Conservation (phyloP, 1,284 basidiomycete species). For the Ganoderma leucocontextum region DNA sequence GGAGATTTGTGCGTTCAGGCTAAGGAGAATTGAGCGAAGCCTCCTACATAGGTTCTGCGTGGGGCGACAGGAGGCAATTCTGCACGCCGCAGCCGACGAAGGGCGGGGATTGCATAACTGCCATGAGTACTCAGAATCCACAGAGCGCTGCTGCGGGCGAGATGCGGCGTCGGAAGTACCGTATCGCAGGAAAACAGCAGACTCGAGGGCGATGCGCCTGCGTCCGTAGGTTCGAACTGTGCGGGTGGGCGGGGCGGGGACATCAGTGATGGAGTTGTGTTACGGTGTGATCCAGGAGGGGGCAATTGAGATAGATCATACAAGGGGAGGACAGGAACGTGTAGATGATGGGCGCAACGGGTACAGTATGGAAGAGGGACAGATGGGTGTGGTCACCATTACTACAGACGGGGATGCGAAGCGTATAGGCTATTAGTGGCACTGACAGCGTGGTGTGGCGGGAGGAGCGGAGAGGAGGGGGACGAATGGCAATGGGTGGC, state of each 20-base stretch:
- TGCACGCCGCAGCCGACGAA: constrained; percentile 11
- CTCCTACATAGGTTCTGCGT: constrained; percentile 3
- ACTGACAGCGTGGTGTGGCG: constrained; percentile 8
- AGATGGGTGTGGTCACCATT: constrained; percentile 9
- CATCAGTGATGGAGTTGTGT: constrained; percentile 24
- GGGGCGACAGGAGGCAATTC: not conserved
- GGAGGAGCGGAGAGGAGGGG: not conserved
- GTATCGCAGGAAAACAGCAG: constrained; percentile 9
- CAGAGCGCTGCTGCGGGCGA: constrained; percentile 16
- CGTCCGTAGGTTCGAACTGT: constrained; percentile 2
- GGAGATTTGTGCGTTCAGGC: constrained; percentile 5
- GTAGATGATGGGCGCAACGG: constrained; percentile 14
- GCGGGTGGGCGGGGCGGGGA: constrained; percentile 6
- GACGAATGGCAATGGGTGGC: not conserved
- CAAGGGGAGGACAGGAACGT: constrained; percentile 1
- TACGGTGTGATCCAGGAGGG: constrained; percentile 9
- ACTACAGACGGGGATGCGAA: constrained; percentile 8
- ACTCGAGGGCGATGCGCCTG: constrained; percentile 11
- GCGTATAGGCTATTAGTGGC: constrained; percentile 9
- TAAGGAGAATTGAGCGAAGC: not conserved
- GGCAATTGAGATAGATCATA: constrained; percentile 6
- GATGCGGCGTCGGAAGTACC: constrained; percentile 17
- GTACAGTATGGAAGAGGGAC: constrained; percentile 1
- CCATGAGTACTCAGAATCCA: not conserved
- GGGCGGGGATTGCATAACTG: constrained; percentile 19